Conservation (phyloP, 2,329 filamentous ascomycete species). For the Colletotrichum tropicale region DNA sequence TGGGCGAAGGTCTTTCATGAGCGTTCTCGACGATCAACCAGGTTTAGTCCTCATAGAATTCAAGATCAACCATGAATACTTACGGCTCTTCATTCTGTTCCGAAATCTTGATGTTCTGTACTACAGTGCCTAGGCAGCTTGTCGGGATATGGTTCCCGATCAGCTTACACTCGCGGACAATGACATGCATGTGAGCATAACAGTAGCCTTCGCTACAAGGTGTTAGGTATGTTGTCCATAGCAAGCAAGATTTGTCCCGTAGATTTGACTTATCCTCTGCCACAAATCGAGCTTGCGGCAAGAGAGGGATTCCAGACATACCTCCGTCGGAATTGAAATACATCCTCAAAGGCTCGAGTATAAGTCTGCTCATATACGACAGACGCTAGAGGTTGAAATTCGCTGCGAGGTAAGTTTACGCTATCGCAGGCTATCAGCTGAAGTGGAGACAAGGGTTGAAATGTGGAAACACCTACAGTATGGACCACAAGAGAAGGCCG, state of each 20-base stretch:
- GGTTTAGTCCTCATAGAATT: neutral
- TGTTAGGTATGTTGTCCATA: neutral
- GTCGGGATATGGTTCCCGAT: neutral
- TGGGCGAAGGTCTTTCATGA: neutral
- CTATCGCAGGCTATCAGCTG: neutral
- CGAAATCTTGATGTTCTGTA: neutral
- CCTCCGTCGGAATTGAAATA: rapidly evolving
- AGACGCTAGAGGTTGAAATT: neutral
- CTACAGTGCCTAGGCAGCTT: neutral
- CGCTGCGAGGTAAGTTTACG: neutral
- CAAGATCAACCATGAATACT: neutral
- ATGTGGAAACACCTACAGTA: neutral
- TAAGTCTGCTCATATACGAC: neutral
- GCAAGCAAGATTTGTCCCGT: neutral
- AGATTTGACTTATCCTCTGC: neutral
- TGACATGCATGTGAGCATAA: neutral
- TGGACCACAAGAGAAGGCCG: neutral
- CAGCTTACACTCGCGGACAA: neutral
- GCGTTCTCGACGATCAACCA: neutral
- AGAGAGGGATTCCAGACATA: rapidly evolving
- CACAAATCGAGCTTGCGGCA: rapidly evolving
- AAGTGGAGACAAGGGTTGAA: neutral
- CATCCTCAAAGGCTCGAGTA: neutral
- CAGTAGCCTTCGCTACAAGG: neutral
- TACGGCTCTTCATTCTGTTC: neutral